Conservation (phyloP, 805 yeast species). For the Sugiyamaella qingdaonensis region DNA sequence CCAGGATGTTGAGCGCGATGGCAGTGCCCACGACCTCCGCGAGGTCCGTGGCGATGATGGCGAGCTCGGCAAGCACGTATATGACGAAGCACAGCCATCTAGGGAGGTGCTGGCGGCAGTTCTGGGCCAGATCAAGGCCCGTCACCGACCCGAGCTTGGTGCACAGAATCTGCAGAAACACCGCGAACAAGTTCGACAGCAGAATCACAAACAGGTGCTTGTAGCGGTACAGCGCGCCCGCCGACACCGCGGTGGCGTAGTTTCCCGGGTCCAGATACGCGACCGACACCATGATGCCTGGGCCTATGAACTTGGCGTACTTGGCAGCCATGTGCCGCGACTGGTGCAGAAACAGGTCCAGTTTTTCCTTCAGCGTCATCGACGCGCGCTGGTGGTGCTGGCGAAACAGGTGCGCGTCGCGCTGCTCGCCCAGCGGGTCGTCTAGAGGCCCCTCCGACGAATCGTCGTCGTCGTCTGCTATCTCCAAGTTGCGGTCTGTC, state of each 20-base stretch:
- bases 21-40: slow-evolving; percentile 96
- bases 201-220: slow-evolving; percentile 67
- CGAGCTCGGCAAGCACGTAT: slow-evolving; percentile 73
- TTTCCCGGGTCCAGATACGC: slow-evolving; percentile 96
- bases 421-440: neutral
- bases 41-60: slow-evolving; percentile 86
- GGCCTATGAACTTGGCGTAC: slow-evolving; percentile 71
- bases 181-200: slow-evolving; percentile 79
- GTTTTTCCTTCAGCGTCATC: slow-evolving; percentile 11
- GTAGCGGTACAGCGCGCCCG: slow-evolving; percentile 78
- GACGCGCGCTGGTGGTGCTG: neutral
- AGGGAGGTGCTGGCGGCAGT: slow-evolving; percentile 70
- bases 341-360: slow-evolving; percentile 10
- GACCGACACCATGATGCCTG: slow-evolving; percentile 82
- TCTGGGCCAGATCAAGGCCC: slow-evolving; percentile 82
- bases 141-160: slow-evolving; percentile 86
- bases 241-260: slow-evolving; percentile 82
- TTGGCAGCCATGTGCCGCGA: slow-evolving; percentile 39
- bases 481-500: neutral
- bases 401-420: no score
- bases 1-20: slow-evolving; percentile 71
- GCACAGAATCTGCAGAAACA: slow-evolving; percentile 75
- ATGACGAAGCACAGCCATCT: slow-evolving; percentile 57
- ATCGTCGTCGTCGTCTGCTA: neutral
- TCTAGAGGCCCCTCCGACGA: neutral